These are phyloP conservation scores for Athelia sp. DNA, from an alignment of 1,284 basidiomycete species.

Conservation along the genomic window DNA sequence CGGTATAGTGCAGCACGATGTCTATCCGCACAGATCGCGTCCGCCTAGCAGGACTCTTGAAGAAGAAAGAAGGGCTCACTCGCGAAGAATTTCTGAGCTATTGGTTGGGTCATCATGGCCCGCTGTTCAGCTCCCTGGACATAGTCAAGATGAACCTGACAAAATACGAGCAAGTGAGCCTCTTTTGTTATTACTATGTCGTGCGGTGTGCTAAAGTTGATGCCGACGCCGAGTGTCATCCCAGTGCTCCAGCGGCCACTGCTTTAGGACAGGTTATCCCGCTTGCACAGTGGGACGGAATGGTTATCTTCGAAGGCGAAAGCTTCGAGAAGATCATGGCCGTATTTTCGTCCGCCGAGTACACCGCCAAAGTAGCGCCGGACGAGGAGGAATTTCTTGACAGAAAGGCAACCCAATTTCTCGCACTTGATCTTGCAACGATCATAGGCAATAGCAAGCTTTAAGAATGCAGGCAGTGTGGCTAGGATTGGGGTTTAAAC, in stretches of 20 bases:
- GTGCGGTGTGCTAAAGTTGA: too few species aligned
- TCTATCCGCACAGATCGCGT: constrained; percentile 11
- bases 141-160: constrained; percentile 18
- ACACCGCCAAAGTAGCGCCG: constrained; percentile 7
- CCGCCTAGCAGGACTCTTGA: constrained; percentile 12
- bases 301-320: constrained; percentile 18
- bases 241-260: constrained; percentile 3
- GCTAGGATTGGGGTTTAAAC: too few species aligned
- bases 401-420: not conserved
- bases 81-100: constrained; percentile 14
- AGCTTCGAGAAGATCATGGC: constrained; percentile 19
- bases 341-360: constrained; percentile 16
- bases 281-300: constrained; percentile 9
- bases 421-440: too few species aligned
- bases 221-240: not conserved
- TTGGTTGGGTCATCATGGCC: constrained; percentile 16
- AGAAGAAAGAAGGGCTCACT: constrained; percentile 10
- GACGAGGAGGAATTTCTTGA: constrained; percentile 16
- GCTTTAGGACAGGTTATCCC: constrained; percentile 9
- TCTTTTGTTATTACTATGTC: not conserved
- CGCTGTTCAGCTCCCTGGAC: constrained; percentile 13
- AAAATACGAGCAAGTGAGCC: constrained; percentile 18
- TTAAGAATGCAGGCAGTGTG: too few species aligned
- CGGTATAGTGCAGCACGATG: too few species aligned
- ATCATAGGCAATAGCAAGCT: too few species aligned